Evolutionary conservation across 73 alveolate species (phyloP).

Genomic region (Diophrys appendiculata): DNA sequence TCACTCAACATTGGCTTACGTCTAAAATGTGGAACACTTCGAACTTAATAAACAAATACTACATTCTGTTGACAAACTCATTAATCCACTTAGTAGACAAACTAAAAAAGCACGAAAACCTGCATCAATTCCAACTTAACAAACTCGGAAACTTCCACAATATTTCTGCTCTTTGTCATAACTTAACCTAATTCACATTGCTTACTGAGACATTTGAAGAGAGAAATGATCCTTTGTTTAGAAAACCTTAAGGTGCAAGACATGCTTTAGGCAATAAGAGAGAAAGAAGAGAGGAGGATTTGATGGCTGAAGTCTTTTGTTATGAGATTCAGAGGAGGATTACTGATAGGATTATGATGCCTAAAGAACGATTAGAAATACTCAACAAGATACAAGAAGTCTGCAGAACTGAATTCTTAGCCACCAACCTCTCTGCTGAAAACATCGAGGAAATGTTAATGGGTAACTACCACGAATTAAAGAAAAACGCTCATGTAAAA

Average conservation of each 20-base stretch:
- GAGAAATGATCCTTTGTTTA: no score
- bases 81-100: slow-evolving; percentile 39
- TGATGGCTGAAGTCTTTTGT: slow-evolving; percentile 43
- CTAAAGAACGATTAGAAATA: slow-evolving; percentile 11
- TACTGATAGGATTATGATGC: slow-evolving; percentile 49
- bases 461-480: slow-evolving; percentile 54
- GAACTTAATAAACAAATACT: slow-evolving; percentile 51
- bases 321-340: slow-evolving; percentile 42
- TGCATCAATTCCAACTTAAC: background rate
- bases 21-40: slow-evolving; percentile 66
- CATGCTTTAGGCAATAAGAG: background rate
- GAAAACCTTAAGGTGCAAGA: background rate
- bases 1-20: slow-evolving; percentile 62
- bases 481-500: slow-evolving; percentile 24
- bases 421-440: slow-evolving; percentile 22
- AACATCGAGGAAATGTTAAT: slow-evolving; percentile 15
- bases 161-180: slow-evolving; percentile 5
- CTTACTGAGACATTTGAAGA: slow-evolving; percentile 1
- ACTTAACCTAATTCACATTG: slow-evolving; percentile 13
- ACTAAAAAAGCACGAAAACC: slow-evolving; percentile 29
- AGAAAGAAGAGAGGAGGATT: slow-evolving; percentile 51
- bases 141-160: slow-evolving; percentile 18
- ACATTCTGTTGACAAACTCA: slow-evolving; percentile 56
- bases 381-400: slow-evolving; percentile 32
- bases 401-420: slow-evolving; percentile 38